Base-by-base conservation (phyloP, 805 yeast genomes). In the Myxozyma nipponensis region DNA sequence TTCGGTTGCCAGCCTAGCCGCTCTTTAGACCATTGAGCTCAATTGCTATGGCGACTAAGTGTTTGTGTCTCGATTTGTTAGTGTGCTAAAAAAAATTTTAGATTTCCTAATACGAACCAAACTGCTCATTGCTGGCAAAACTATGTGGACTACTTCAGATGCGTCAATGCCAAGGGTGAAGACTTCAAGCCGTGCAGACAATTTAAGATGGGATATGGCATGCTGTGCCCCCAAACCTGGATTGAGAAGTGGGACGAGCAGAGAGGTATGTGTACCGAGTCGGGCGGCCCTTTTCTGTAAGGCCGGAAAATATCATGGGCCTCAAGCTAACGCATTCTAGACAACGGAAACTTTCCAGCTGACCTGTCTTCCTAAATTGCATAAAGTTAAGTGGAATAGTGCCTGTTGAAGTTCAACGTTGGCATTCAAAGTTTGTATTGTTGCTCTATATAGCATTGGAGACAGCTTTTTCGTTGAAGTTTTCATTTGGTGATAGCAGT, bases 101-200 rank as follows among this genome's bases (percentile, higher is more conserved):
- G 96, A 73, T 90, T 90, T 82, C 98, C 98, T 62, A 82, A 88
- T 78, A 90, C 83, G 73, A 91, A 91, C 82, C 98, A 91, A 76
- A 87, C 97, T 66, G 89, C 85, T 77, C 96, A 91, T 79, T 93
- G 98, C 79, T 95, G 91, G 59, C 97, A 91, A 77, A 79, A 91
- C 63, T 93, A 91, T 77, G 88, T 93, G 66, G 98, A 93, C 74
- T 93, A 91, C 82, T 93, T 86, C 84, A 90, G 89, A 74, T 93
- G 98, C 78, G 81, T 93, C 69, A 85, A 83, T 66, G 88, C 90
- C 62, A 91, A 91, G 77, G 98, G 98, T 69, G 97, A 91, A 75
- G 98, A 90, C 57, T 93, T 93, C 68, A 95, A 90, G 65, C 98
- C 98, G 67, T 93, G 98, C 75, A 79, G 89, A 74, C 90, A 86